Evolutionary conservation across 78 protist species (phyloP), one percentile per base, ranked within the genome.

Genomic region (Dictyostelium brefeldianum): DNA sequence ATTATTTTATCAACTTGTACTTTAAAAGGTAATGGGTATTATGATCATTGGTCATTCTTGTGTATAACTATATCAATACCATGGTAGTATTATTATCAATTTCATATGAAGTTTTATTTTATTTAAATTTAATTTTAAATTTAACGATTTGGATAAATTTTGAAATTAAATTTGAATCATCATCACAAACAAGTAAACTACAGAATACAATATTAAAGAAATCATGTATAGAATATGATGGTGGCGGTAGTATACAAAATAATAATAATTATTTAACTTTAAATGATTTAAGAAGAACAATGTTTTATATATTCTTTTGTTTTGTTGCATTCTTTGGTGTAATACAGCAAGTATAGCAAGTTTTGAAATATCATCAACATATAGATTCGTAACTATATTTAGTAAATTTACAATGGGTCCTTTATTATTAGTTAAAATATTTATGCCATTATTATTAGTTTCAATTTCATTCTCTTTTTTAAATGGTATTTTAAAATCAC

Each of bases 291-390:
- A 65, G 67, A 41, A 95, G 94, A 83, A 67, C 92, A 25, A 83
- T 94, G 50, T 22, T 90, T 29, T 93, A 91, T 89, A 94, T 94
- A 89, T 83, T 89, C 94, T 89, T 96, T 71, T 57, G 97, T 46
- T 48, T 91, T 47, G 67, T 89, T 25, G 95, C 95, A 67, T 97
- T 97, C 69, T 98, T 98, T 87, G 98, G 98, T 15, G 93, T 18
- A 98, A 98, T 85, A 79, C 96, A n/a, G 99, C 99, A 41, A 80
- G 95, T 17, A 36, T 98, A 31, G 65, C 92, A 62, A 64, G 94
- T 47, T 97, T 97, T 65, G 96, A 96, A 27, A 83, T 97, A 31
- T 18, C 97, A 29, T 84, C 97, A 7, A 65, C 89, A 22, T 82
- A 78, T 53, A 71, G 96, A 70, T 94, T 96, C 51, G 71, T 80